Conservation (phyloP, 805 yeast species). For the Candida patagonica region DNA sequence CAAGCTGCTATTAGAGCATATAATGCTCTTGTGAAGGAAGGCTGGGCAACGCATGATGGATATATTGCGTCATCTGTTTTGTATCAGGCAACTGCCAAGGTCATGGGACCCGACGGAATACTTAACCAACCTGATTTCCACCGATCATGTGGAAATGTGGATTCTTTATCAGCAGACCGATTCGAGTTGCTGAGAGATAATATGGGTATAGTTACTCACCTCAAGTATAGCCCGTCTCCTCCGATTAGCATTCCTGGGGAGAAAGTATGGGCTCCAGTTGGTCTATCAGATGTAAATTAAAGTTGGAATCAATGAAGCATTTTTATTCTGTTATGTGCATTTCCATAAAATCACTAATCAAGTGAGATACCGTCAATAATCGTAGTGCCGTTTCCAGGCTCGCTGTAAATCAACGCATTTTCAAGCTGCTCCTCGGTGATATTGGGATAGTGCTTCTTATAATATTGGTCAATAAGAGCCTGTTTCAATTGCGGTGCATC, state of each 20-base stretch:
- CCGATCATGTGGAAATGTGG: constrained; percentile 19
- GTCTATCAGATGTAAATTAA: constrained; percentile 7
- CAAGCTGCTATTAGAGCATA: constrained; percentile 21
- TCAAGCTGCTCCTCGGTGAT: constrained; percentile 37
- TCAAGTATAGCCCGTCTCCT: constrained; percentile 8
- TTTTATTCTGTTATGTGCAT: background rate
- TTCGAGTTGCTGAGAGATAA: constrained; percentile 25
- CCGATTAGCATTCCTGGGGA: background rate
- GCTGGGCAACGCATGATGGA: constrained; percentile 24
- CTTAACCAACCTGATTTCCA: constrained; percentile 24
- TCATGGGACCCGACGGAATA: constrained; percentile 11
- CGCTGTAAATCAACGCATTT: constrained; percentile 45
- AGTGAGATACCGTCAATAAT: constrained; percentile 13
- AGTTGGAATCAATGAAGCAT: constrained; percentile 1
- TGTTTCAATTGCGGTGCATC: constrained; percentile 30
- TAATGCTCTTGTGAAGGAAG: constrained; percentile 14
- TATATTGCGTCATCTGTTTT: constrained; percentile 27
- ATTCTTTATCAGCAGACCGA: constrained; percentile 7
- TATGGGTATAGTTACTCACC: constrained; percentile 28
- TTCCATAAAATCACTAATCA: constrained; percentile 3
- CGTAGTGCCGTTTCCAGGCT: constrained; percentile 46
- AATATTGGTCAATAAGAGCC: constrained; percentile 45
- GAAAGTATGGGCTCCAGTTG: constrained; percentile 7
- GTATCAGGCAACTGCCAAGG: constrained; percentile 22
- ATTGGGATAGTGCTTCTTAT: constrained; percentile 38